Conservation (phyloP, 805 yeast genomes). For the Lipomyces spencermartinsiae region DNA sequence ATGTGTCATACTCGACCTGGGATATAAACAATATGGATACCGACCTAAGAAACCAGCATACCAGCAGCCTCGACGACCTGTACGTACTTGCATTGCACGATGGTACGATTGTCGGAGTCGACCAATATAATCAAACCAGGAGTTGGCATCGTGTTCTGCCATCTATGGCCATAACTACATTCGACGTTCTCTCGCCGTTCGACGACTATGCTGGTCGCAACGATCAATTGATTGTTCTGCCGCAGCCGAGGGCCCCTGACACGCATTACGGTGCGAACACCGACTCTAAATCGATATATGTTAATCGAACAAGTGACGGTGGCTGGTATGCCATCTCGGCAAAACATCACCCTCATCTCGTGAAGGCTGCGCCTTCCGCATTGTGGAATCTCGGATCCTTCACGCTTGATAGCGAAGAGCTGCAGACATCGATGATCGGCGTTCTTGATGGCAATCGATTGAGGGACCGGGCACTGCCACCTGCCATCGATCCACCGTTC, state of each 20-base stretch:
- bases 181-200: slow-evolving; percentile 57
- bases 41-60: slow-evolving; percentile 57
- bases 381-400: slow-evolving; percentile 51
- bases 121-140: slow-evolving; percentile 17
- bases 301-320: slow-evolving; percentile 67
- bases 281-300: slow-evolving; percentile 55
- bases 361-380: slow-evolving; percentile 78
- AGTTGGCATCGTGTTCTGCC: slow-evolving; percentile 38
- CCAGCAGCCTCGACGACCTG: slow-evolving; percentile 60
- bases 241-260: slow-evolving; percentile 46
- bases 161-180: slow-evolving; percentile 40
- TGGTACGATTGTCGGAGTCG: slow-evolving; percentile 68
- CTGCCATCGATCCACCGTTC: slow-evolving; percentile 26
- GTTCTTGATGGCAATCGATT: slow-evolving; percentile 41
- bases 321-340: slow-evolving; percentile 87
- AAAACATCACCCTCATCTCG: slow-evolving; percentile 76
- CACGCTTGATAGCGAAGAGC: slow-evolving; percentile 18
- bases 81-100: slow-evolving; percentile 87
- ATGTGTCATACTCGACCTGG: slow-evolving; percentile 86
- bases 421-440: slow-evolving; percentile 22
- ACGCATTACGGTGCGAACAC: slow-evolving; percentile 17
- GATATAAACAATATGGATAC: slow-evolving; percentile 86
- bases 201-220: slow-evolving; percentile 8
- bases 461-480: slow-evolving; percentile 39
- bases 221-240: slow-evolving; percentile 44